Evolutionary conservation across 257 asterid species (phyloP), one percentile per base, ranked within the genome.

Genomic region (Plantago elongata): DNA sequence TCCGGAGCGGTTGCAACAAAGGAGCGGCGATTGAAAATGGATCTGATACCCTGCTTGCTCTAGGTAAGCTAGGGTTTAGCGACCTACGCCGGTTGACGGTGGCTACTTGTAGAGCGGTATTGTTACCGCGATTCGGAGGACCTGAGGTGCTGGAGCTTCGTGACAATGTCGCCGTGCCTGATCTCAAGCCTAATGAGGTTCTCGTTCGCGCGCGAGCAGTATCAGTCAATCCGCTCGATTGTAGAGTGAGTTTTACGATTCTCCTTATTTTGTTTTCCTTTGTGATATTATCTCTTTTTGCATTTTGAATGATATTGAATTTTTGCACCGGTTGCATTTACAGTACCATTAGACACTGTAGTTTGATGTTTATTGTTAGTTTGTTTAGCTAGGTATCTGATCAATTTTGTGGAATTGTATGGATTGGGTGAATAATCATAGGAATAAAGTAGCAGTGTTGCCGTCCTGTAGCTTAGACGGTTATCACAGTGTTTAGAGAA

Each of bases 151-250:
- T 93, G 67, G 86, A 93, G 79, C 78, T 87, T 68, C 79, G 79
- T 48, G 94, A 85, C 45, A 72, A 87, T 78, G 95, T 90, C 13
- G 37, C 11, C n/a, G 79, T 89, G 43, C 97, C 96, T 55, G 81
- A 84, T 70, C 86, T 89, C 65, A 87, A 82, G 74, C 89, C 94
- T 9, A 73, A 87, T 62, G 90, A 93, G 82, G 99, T 93, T 63
- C 95, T 93, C 40, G 97, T 93, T 48, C 95, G 99, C 43, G 76
- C 96, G 74, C 85, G 94, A 62, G 99, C 99, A 45, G 95, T 93
- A 75, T 89, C 99, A 5, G 77, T 89, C 76, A 93, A 93, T 78
- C 99, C 97, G 60, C 96, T 93, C 70, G 97, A 93, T 73, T 72
- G 82, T 61, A 78, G 94, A 70, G 96, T 89, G 27, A 74, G 97